A percentile compares a stretch with the other conserved stretches of the same genome.
Conservation (phyloP, 371 early-diverging fungal species). For the Catenaria anguillulae region DNA sequence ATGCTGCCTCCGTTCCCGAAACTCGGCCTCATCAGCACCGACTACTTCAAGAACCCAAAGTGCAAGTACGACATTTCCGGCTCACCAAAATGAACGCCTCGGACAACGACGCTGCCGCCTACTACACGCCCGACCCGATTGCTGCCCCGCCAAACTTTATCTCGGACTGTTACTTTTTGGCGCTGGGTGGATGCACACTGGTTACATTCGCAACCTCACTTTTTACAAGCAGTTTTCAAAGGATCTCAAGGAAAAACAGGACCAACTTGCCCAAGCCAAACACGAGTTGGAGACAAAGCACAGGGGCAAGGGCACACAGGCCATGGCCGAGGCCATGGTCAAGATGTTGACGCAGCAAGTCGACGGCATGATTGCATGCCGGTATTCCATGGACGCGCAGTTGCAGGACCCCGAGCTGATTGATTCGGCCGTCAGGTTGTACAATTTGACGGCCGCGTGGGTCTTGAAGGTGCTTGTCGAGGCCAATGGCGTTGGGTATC, state of each 20-base stretch:
- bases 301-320: background rate
- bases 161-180: slow-evolving; percentile 70
- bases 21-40: slow-evolving; percentile 49
- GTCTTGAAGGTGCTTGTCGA: slow-evolving; percentile 43
- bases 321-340: slow-evolving; percentile 1
- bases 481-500: slow-evolving; percentile 8
- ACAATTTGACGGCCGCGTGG: slow-evolving; percentile 69
- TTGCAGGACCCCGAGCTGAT: slow-evolving; percentile 52
- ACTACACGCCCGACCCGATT: slow-evolving; percentile 25
- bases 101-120: slow-evolving; percentile 48
- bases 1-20: slow-evolving; percentile 55
- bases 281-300: background rate
- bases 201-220: slow-evolving; percentile 50
- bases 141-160: slow-evolving; percentile 51
- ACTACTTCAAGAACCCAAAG: slow-evolving; percentile 39
- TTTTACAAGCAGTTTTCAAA: slow-evolving; percentile 48
- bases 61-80: slow-evolving; percentile 41
- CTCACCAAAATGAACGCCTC: slow-evolving; percentile 67
- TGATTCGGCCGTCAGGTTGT: slow-evolving; percentile 48
- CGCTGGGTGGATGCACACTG: slow-evolving; percentile 65
- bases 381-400: slow-evolving; percentile 57
- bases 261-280: slow-evolving; percentile 32
- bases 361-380: slow-evolving; percentile 34
- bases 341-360: slow-evolving; percentile 15
- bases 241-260: slow-evolving; percentile 45